Conservation (phyloP, 75 land plant genomes). For the Pseudotsuga menziesii region DNA sequence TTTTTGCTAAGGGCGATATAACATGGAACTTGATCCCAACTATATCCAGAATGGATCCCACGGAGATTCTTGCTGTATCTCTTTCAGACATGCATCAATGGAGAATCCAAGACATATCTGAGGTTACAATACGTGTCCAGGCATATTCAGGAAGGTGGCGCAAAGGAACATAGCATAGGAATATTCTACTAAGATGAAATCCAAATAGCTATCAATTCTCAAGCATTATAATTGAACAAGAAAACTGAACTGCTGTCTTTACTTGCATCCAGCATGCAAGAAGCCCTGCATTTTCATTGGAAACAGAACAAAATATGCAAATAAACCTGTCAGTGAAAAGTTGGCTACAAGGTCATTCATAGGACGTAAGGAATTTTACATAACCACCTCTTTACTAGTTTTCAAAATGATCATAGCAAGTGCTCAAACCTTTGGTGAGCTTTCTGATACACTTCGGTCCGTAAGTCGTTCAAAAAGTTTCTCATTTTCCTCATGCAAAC, state of each 20-base stretch:
- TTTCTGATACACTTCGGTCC: slow-evolving; percentile 12
- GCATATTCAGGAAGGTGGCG: no score
- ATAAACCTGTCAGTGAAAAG: not conserved
- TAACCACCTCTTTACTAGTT: not conserved
- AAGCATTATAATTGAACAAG: not conserved
- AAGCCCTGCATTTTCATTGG: not conserved
- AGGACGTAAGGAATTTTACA: slow-evolving; percentile 5
- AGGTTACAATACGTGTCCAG: no score
- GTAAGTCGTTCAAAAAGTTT: slow-evolving; percentile 49
- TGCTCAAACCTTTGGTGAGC: slow-evolving; percentile 19
- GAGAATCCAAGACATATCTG: no score
- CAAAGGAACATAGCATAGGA: no score
- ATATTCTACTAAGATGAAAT: no score
- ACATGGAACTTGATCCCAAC: no score
- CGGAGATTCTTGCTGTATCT: no score
- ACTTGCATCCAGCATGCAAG: not conserved
- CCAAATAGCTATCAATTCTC: no score
- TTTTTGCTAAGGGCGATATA: no score
- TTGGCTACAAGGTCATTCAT: not conserved
- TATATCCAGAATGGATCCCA: no score
- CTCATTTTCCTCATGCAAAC: slow-evolving; percentile 51
- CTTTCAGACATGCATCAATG: no score
- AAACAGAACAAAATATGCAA: not conserved
- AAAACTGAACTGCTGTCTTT: not conserved
- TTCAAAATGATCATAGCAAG: not conserved